Conservation (phyloP, 2,329 filamentous ascomycete genomes). For the Fulvia fulva region DNA sequence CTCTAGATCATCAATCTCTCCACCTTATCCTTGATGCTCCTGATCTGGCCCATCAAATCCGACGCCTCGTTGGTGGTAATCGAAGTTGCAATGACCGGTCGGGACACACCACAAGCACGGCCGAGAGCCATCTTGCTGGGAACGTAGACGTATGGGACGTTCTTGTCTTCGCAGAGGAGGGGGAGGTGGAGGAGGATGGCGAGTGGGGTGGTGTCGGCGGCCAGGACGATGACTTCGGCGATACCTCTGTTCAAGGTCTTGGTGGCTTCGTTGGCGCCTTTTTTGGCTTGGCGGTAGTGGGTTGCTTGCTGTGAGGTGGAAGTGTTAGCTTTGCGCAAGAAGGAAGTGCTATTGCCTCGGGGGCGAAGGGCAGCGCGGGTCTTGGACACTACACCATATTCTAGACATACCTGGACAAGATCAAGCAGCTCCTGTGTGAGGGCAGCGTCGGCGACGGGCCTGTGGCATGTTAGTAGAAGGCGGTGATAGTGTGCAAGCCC, state of each 20-base stretch:
- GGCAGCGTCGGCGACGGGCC: constrained; percentile 46
- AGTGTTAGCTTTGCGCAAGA: too few species aligned
- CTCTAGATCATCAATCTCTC: constrained; percentile 84
- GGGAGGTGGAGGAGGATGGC: constrained; percentile 87
- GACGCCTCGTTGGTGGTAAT: constrained; percentile 91
- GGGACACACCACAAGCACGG: constrained; percentile 81
- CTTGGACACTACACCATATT: too few species aligned
- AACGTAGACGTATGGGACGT: constrained; percentile 57
- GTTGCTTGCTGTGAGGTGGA: too few species aligned
- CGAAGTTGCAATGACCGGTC: constrained; percentile 78
- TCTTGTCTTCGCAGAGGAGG: constrained; percentile 73
- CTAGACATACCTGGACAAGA: too few species aligned
- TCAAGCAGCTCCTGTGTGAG: constrained; percentile 46
- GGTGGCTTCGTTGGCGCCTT: constrained; percentile 67
- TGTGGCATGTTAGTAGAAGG: neutral
- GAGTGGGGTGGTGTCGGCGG: constrained; percentile 81
- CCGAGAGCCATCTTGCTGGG: constrained; percentile 77
- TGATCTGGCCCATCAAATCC: constrained; percentile 84
- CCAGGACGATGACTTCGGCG: constrained; percentile 81
- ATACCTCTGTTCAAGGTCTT: constrained; percentile 91
- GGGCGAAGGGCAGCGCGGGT: too few species aligned
- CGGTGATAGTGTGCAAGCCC: too few species aligned
- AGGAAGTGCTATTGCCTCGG: too few species aligned
- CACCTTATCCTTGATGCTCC: constrained; percentile 83
- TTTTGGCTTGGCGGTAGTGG: constrained; percentile 68